phyloP scores from a whole-genome alignment of 164 flowering plant genomes.

The Kingdonia uniflora region DNA sequence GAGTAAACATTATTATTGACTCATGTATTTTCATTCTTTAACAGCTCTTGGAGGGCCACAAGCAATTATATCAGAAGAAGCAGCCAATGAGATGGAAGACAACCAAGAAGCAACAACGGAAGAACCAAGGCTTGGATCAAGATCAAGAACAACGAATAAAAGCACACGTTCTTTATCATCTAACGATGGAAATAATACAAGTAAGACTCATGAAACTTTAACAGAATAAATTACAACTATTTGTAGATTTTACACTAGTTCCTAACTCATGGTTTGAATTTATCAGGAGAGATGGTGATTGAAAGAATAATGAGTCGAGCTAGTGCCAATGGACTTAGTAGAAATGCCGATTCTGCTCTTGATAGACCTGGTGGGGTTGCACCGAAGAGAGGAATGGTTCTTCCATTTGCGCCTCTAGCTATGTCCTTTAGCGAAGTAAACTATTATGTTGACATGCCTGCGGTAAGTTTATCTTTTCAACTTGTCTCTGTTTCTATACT shows the following conservation, averaged over 20 bases:
- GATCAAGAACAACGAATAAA: slow-evolving; percentile 21
- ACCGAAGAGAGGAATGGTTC: slow-evolving; percentile 93
- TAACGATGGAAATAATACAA: slow-evolving; percentile 49
- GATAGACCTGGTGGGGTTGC: slow-evolving; percentile 52
- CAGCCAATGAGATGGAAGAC: slow-evolving; percentile 16
- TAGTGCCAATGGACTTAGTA: slow-evolving; percentile 21
- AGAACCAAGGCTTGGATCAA: slow-evolving; percentile 12
- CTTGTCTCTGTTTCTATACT: background rate
- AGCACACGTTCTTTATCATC: slow-evolving; percentile 17
- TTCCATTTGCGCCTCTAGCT: slow-evolving; percentile 78
- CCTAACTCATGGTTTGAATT: background rate
- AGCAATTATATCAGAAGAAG: slow-evolving; percentile 31
- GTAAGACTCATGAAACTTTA: slow-evolving; percentile 24
- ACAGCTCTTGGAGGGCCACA: slow-evolving; percentile 25
- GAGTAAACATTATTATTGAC: background rate
- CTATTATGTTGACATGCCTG: slow-evolving; percentile 86
- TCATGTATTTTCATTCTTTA: background rate
- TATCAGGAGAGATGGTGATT: slow-evolving; percentile 58
- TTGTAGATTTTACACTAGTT: background rate
- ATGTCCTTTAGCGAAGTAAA: slow-evolving; percentile 68
- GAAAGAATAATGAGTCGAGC: slow-evolving; percentile 42
- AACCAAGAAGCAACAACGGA: slow-evolving; percentile 12
- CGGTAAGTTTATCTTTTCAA: slow-evolving; percentile 32
- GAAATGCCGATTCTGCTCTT: slow-evolving; percentile 33
- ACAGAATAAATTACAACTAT: background rate